Evolutionary conservation across 306 rosid species (phyloP), one percentile per base, ranked within the genome.

Genomic region (Pyrus bretschneideri): DNA sequence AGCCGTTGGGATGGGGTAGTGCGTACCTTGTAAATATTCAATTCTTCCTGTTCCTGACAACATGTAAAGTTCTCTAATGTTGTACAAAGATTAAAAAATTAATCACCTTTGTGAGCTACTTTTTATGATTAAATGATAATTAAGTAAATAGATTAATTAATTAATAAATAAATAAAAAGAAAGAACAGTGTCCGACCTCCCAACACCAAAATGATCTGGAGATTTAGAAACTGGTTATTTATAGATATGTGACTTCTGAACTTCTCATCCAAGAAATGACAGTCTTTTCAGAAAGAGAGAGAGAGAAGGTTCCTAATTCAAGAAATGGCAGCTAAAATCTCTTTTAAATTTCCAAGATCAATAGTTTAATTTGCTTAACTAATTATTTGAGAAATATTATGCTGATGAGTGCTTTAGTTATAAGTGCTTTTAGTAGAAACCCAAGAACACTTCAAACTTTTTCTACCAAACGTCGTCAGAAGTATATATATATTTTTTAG

Each of bases 1-100:
- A 90, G 95, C 95, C 92, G 92, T 87, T 87, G 85, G 5, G 85
- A 75, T 10, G 51, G 22, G 35, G 46, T 25, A 49, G 55, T 2
- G 21, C n/a, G 55, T 9, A 21, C 23, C 22, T 70, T 68, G 78
- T 31, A 85, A 85, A 58, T 75, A 82, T 52, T n/a, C 81, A 52
- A 72, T 44, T 52, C 59, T 45, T 69, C 22, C 77, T 72, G 79
- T 72, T 82, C 78, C 10, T 45, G 19, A 18, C 60, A 60, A 51
- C 73, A 21, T 5, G 40, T 27, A 30, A 51, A 17, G n/a, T 15
- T 52, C 44, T 40, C 44, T 40, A 40, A 40, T 40, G 44, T 40
- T 15, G 9, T 49, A 49, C 55, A 49, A 49, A 35, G 38, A 38
- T 76, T 76, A 23, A 75, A 33, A 51, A 18, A 76, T 15, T 67